These are phyloP conservation scores for Ceratobasidium papillatum DNA, from an alignment of 1,284 basidiomycete species.

Conservation along the genomic window DNA sequence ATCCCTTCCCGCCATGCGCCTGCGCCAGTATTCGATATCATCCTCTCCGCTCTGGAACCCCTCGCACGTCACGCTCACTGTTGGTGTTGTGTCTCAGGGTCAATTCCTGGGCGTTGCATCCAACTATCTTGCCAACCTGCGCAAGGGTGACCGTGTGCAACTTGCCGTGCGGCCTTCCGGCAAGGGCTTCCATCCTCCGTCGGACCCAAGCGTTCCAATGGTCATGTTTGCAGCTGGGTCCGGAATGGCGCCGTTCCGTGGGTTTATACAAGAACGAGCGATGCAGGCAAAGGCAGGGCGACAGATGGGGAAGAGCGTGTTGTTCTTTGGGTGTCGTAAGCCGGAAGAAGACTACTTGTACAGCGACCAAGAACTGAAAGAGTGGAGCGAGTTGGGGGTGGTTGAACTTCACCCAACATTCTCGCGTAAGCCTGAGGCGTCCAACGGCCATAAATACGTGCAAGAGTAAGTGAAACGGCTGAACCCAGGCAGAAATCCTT, in stretches of 20 bases:
- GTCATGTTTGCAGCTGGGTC: slow-evolving; percentile 63
- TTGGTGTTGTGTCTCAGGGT: slow-evolving; percentile 56
- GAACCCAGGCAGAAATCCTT: not conserved
- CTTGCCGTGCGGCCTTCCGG: slow-evolving; percentile 58
- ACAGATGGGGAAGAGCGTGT: slow-evolving; percentile 56
- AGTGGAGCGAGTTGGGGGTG: slow-evolving; percentile 58
- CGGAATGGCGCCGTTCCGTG: slow-evolving; percentile 63
- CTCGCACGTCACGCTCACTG: slow-evolving; percentile 57
- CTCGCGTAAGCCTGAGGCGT: slow-evolving; percentile 54
- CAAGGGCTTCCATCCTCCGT: slow-evolving; percentile 60
- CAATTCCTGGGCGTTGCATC: slow-evolving; percentile 61
- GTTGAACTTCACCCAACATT: slow-evolving; percentile 63
- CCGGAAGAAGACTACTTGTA: slow-evolving; percentile 60
- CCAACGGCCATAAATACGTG: slow-evolving; percentile 59
- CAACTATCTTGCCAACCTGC: slow-evolving; percentile 58
- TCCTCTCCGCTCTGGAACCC: slow-evolving; percentile 62
- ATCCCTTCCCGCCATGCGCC: slow-evolving; percentile 61
- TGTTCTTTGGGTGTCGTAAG: slow-evolving; percentile 62
- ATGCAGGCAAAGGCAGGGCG: slow-evolving; percentile 58
- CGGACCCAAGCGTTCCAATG: slow-evolving; percentile 57
- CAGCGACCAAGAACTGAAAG: slow-evolving; percentile 50
- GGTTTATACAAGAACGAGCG: slow-evolving; percentile 65
- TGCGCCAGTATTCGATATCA: slow-evolving; percentile 64
- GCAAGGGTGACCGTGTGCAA: slow-evolving; percentile 58
- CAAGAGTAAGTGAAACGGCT: slow-evolving; percentile 56